These are phyloP conservation scores for Saxophila tyrrhenica DNA, from an alignment of 495 filamentous ascomycete genomes.

Conservation along the genomic window DNA sequence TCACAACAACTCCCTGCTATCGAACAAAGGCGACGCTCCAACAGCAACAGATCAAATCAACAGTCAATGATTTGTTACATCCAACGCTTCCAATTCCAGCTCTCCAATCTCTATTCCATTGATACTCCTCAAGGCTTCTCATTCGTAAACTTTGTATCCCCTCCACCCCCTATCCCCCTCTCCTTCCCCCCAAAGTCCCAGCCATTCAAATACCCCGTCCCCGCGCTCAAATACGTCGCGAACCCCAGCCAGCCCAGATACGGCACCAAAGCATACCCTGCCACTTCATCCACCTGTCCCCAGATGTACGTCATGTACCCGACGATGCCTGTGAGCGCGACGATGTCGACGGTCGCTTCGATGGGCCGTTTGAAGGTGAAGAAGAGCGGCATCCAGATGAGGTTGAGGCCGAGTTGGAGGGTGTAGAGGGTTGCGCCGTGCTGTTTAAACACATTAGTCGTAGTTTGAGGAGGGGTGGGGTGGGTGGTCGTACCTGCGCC, in stretches of 20 bases:
- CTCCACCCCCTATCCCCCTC: conserved; percentile 21
- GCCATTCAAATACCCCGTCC: conserved; percentile 61
- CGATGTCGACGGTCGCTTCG: conserved; percentile 64
- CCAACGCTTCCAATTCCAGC: no score
- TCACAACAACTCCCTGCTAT: no score
- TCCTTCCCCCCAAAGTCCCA: conserved; percentile 52
- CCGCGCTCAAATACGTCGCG: conserved; percentile 65
- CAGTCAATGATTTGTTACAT: no score
- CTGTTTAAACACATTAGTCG: conserved; percentile 18
- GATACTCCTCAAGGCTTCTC: conserved; percentile 22
- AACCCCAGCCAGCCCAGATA: conserved; percentile 77
- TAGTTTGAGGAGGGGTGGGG: conserved; percentile 20
- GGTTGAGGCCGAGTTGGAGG: conserved; percentile 70
- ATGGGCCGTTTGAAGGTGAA: conserved; percentile 59
- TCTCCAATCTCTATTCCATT: no score
- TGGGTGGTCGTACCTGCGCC: conserved; percentile 28
- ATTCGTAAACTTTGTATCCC: conserved; percentile 32
- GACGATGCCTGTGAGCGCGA: conserved; percentile 56
- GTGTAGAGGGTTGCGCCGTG: conserved; percentile 68
- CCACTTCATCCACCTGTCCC: conserved; percentile 56
- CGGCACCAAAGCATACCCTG: conserved; percentile 63
- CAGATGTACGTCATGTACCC: conserved; percentile 62
- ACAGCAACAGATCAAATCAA: no score
- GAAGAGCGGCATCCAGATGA: conserved; percentile 91
- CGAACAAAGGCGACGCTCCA: no score